Conservation (phyloP, 2,329 filamentous ascomycete species). For the Fusarium miscanthi region DNA sequence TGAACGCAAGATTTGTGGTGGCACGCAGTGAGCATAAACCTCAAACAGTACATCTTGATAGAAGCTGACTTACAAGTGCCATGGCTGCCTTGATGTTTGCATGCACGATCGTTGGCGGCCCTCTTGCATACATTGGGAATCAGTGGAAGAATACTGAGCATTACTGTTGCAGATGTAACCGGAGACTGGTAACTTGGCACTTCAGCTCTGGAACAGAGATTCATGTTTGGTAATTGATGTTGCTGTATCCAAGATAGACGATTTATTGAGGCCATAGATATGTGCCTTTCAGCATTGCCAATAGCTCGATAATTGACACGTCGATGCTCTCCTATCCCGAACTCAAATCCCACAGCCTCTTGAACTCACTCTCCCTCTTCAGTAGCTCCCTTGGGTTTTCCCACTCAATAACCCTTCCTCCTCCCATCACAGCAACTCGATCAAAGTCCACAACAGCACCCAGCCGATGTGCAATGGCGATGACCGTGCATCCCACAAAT, state of each 20-base stretch:
- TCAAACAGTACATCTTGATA: neutral
- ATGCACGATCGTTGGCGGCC: slow-evolving; percentile 32
- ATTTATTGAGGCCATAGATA: neutral
- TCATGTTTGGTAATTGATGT: slow-evolving; percentile 31
- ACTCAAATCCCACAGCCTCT: slow-evolving; percentile 19
- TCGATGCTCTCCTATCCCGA: neutral
- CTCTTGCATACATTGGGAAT: slow-evolving; percentile 28
- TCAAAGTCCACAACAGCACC: slow-evolving; percentile 16
- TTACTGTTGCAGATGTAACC: slow-evolving; percentile 42
- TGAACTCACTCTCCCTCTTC: slow-evolving; percentile 21
- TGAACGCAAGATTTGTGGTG: slow-evolving; percentile 36
- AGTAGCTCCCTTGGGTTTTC: slow-evolving; percentile 21
- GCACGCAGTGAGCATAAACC: slow-evolving; percentile 34
- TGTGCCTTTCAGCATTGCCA: neutral
- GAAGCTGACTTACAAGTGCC: slow-evolving; percentile 11
- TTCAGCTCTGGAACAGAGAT: slow-evolving; percentile 40
- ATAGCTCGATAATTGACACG: neutral
- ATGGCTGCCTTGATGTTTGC: slow-evolving; percentile 38
- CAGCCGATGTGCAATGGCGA: slow-evolving; percentile 53
- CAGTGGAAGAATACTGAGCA: slow-evolving; percentile 42
- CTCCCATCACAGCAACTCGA: slow-evolving; percentile 18
- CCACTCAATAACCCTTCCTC: slow-evolving; percentile 22
- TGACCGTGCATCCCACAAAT: slow-evolving; percentile 61
- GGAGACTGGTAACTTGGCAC: slow-evolving; percentile 37
- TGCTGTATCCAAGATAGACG: neutral